Base-by-base conservation (phyloP, 2,329 filamentous ascomycete genomes). In the Penicillium sclerotigenum region DNA sequence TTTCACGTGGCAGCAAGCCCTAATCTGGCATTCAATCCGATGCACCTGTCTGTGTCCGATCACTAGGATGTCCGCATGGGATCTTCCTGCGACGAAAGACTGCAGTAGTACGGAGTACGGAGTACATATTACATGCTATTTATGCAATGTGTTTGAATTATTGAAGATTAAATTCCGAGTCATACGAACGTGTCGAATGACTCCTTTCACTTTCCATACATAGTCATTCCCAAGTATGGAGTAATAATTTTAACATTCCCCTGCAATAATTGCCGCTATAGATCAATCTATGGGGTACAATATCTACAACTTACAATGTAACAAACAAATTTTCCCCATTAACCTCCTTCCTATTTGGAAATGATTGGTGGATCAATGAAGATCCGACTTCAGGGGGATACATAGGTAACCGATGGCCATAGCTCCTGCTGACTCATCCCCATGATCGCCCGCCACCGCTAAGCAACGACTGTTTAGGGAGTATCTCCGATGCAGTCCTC, bases 1-100 rank as follows among this genome's bases (percentile, higher is more conserved):
- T 52, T 52, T 56, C 53, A 56, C 53, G 53, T 56, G 53, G 53
- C 53, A 56, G n/a, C 20, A 16, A 52, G 41, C 40, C 47, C 54
- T 41, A 65, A 62, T 69, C 63, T 65, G 66, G 67, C 62, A 68
- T 56, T 52, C 61, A 64, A 62, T 61, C 67, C 67, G 67, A 69
- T 65, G 60, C 66, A 55, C 47, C 38, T 42, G 31, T 47, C 50
- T 53, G 28, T 26, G 20, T 49, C 47, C 18, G 52, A 51, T 50
- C 41, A 46, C 41, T 22, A 34, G 28, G 37, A 48, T 51, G 34
- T 52, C n/a, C 43, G 36, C 51, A 54, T 54, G 22, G 46, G 52
- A 54, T 54, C 52, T 48, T 54, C 52, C 45, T 42, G 51, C 51
- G 20, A 47, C 49, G 9, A n/a, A n/a, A 28, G 20, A 42, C 36